These are phyloP conservation scores for Xanthoceras sorbifolium DNA, from an alignment of 345 rosid species.

Conservation along the genomic window DNA sequence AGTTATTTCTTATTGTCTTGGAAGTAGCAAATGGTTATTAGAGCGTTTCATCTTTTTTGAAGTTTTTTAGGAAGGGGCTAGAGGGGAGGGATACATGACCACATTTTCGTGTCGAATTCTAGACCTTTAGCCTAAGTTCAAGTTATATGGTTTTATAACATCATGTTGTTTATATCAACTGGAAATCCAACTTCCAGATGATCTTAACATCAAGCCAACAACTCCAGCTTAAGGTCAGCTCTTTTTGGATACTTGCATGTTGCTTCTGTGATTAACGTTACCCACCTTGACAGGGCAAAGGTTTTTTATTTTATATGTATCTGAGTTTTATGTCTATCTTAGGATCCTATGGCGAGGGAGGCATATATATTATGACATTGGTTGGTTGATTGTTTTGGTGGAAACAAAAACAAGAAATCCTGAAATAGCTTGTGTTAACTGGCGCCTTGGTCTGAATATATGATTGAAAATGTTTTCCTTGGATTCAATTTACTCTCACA, in stretches of 20 bases:
- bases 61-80: neutral
- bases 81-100: neutral
- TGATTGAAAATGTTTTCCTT: neutral
- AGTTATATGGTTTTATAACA: neutral
- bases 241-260: neutral
- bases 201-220: neutral
- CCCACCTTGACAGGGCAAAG: neutral
- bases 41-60: neutral
- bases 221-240: conserved; percentile 1
- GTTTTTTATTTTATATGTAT: neutral
- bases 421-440: neutral
- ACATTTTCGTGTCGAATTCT: neutral
- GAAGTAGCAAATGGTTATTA: neutral
- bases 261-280: neutral
- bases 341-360: neutral
- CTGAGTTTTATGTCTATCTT: neutral
- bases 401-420: neutral
- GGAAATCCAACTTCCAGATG: neutral
- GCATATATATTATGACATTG: neutral
- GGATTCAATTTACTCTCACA: neutral
- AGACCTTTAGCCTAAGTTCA: neutral
- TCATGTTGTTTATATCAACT: neutral
- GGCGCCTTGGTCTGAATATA: neutral
- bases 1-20: neutral
- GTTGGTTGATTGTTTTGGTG: neutral